Conservation (phyloP, 495 filamentous ascomycete genomes). For the Aspergillus coremiiformis region DNA sequence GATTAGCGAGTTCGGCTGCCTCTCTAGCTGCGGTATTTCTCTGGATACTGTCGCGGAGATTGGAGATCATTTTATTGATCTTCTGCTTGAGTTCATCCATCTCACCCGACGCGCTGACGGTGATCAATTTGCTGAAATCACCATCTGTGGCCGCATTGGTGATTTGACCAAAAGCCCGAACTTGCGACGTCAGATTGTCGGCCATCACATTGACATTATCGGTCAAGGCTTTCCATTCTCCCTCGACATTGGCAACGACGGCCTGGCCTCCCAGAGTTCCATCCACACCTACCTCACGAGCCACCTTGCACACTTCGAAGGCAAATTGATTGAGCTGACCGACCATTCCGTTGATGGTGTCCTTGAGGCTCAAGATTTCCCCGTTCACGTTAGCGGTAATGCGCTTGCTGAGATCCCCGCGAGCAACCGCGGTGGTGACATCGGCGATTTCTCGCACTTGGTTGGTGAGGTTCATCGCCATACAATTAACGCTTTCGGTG, state of each 20-base stretch:
- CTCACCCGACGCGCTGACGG: constrained; percentile 93
- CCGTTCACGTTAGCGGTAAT: constrained; percentile 93
- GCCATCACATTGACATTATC: constrained; percentile 89
- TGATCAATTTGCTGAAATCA: constrained; percentile 92
- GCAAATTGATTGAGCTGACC: constrained; percentile 94
- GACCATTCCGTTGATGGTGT: constrained; percentile 98
- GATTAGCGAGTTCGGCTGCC: constrained; percentile 92
- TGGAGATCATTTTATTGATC: constrained; percentile 98
- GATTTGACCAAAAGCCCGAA: constrained; percentile 92
- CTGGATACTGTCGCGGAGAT: constrained; percentile 91
- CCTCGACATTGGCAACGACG: constrained; percentile 93
- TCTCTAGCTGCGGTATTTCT: constrained; percentile 92
- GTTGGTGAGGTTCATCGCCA: constrained; percentile 97
- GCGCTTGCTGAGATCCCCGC: constrained; percentile 89
- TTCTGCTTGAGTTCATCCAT: constrained; percentile 99
- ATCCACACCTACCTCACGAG: constrained; percentile 94
- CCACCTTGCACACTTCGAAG: constrained; percentile 97
- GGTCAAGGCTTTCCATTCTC: constrained; percentile 98
- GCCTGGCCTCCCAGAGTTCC: constrained; percentile 93
- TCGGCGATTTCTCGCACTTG: constrained; percentile 98
- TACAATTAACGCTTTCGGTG: constrained; percentile 96
- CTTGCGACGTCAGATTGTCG: constrained; percentile 87
- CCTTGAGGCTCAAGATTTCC: constrained; percentile 90
- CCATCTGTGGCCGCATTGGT: constrained; percentile 93
- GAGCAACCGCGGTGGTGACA: constrained; percentile 93